phyloP scores from a whole-genome alignment of 768 basidiomycete species.

The Podaxis sp. region DNA sequence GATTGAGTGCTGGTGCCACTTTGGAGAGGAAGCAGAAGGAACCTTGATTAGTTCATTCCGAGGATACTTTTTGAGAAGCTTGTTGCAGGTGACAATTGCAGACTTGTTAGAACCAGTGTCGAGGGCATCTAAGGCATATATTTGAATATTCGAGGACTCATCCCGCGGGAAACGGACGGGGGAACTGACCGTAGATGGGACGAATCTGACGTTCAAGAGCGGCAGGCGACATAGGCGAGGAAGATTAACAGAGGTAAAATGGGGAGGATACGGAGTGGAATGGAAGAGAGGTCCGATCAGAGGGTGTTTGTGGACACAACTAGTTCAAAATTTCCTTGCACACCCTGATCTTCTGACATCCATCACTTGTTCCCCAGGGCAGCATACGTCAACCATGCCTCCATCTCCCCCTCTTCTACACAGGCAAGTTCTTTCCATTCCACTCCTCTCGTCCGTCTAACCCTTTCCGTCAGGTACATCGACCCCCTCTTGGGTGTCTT shows the following conservation, averaged over 20 bases:
- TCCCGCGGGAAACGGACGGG: neutral
- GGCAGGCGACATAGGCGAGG: conserved; percentile 37
- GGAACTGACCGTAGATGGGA: conserved; percentile 71
- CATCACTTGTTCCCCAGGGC: neutral
- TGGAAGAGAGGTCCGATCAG: conserved; percentile 8
- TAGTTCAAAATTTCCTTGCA: conserved; percentile 6
- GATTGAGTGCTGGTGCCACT: conserved; percentile 12
- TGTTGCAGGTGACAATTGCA: conserved; percentile 81
- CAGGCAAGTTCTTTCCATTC: conserved; percentile 31
- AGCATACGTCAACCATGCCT: neutral
- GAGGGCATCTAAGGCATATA: conserved; percentile 58
- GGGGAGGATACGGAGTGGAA: conserved; percentile 2
- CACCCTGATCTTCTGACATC: conserved; percentile 8
- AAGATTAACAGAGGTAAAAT: neutral
- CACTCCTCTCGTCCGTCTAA: conserved; percentile 8
- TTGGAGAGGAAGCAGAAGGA: conserved; percentile 4
- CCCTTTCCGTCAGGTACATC: conserved; percentile 38
- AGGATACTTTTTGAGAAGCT: conserved; percentile 82
- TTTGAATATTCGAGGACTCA: conserved; percentile 1
- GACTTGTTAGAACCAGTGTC: conserved; percentile 86
- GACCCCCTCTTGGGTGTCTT: conserved; percentile 76
- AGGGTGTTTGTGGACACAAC: conserved; percentile 4
- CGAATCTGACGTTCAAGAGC: conserved; percentile 80
- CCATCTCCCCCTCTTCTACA: conserved; percentile 47
- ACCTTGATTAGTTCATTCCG: conserved; percentile 72